Evolutionary conservation across 345 rosid species (phyloP).

Genomic region (Sisymbrium altissimum): DNA sequence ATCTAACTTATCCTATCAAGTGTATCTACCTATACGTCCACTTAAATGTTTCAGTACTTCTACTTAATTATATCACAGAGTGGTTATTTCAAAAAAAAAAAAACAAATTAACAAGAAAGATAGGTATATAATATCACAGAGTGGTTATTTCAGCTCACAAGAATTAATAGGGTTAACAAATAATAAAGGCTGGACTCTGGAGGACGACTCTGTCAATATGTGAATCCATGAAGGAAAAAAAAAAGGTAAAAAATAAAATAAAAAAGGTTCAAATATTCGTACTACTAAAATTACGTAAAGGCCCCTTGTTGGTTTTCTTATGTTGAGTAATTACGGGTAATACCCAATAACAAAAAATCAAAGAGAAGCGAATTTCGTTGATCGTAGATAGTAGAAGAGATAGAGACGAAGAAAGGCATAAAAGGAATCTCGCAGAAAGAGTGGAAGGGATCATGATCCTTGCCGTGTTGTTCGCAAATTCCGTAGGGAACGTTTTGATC

Average conservation of each 20-base stretch:
- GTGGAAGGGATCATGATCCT: constrained; percentile 47
- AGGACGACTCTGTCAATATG: background rate
- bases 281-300: background rate
- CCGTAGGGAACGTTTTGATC: constrained; percentile 66
- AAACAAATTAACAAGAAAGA: background rate
- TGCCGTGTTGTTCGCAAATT: constrained; percentile 62
- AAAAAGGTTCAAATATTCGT: background rate
- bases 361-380: background rate
- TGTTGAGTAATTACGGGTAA: background rate
- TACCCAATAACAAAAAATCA: background rate
- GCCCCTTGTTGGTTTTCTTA: background rate
- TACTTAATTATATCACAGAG: background rate
- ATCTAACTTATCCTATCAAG: constrained; percentile 4
- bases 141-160: background rate
- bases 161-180: background rate
- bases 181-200: background rate
- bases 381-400: background rate
- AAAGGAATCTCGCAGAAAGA: background rate
- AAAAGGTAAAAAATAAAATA: background rate
- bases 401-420: background rate
- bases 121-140: background rate
- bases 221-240: background rate
- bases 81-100: background rate
- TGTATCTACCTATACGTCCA: background rate
- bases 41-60: background rate